phyloP scores from a whole-genome alignment of 129 eudicot genomes.

The Centella asiatica region DNA sequence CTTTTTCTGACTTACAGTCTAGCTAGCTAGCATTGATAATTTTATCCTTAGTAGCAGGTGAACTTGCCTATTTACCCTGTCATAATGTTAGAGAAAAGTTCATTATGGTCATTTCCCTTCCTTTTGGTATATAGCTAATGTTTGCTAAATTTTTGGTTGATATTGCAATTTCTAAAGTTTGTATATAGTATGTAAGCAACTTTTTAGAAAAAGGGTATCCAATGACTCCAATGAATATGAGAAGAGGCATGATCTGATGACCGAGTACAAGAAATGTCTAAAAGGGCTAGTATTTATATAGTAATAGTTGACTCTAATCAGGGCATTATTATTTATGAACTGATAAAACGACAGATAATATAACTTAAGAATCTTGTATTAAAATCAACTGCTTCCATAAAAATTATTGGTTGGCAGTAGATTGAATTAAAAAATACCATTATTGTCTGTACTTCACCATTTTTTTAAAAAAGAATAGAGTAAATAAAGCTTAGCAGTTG shows the following conservation, averaged over 20 bases:
- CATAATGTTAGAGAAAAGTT: not conserved
- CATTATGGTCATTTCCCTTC: not conserved
- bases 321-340: not conserved
- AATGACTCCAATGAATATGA: not conserved
- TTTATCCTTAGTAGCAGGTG: not conserved
- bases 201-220: not conserved
- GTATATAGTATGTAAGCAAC: not conserved
- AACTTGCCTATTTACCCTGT: not conserved
- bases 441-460: too few species aligned
- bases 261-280: not conserved
- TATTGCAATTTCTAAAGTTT: not conserved
- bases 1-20: conserved; percentile 2
- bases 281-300: not conserved
- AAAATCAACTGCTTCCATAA: not conserved
- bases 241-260: not conserved
- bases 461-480: too few species aligned
- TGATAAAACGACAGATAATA: conserved; percentile 1
- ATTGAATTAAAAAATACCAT: not conserved
- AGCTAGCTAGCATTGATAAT: not conserved
- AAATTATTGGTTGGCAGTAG: not conserved
- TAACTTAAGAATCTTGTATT: not conserved
- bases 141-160: not conserved
- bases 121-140: too few species aligned
- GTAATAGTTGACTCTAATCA: not conserved
- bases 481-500: not conserved